These are phyloP conservation scores for Talaromyces stipitatus DNA, from an alignment of 495 filamentous ascomycete species.

Conservation along the genomic window DNA sequence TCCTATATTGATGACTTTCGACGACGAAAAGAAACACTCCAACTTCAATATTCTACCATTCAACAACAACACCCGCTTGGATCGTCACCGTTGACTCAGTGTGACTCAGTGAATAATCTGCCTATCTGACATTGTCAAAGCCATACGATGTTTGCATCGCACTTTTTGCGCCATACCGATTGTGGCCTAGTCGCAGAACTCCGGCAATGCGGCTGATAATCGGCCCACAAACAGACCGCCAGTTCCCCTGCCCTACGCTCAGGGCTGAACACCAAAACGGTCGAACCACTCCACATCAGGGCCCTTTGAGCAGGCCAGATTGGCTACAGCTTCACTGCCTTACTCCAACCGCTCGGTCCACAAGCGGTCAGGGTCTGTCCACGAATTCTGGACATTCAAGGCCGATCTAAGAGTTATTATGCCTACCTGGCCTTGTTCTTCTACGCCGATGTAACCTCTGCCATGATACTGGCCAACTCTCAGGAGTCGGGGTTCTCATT, in stretches of 20 bases:
- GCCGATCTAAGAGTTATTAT: neutral
- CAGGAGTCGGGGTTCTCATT: neutral
- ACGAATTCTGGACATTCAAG: neutral
- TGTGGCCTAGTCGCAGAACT: neutral
- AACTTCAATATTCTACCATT: neutral
- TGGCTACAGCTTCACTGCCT: neutral
- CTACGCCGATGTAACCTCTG: neutral
- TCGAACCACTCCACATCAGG: neutral
- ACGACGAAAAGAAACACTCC: neutral
- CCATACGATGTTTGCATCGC: neutral
- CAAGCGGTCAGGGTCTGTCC: neutral
- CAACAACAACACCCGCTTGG: neutral
- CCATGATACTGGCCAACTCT: neutral
- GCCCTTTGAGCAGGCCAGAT: neutral
- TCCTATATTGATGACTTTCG: neutral
- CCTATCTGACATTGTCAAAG: neutral
- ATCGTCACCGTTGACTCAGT: neutral
- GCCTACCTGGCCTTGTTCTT: neutral
- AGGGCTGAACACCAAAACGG: slow-evolving; percentile 4
- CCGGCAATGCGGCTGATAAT: slow-evolving; percentile 4
- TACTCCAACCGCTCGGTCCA: neutral
- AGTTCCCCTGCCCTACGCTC: neutral
- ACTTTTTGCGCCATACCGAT: too few relatives aligned
- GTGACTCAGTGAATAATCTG: neutral
- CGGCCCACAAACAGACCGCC: slow-evolving; percentile 6